phyloP scores from a whole-genome alignment of 108 stramenopile species.

The Skeletonema grethae region DNA sequence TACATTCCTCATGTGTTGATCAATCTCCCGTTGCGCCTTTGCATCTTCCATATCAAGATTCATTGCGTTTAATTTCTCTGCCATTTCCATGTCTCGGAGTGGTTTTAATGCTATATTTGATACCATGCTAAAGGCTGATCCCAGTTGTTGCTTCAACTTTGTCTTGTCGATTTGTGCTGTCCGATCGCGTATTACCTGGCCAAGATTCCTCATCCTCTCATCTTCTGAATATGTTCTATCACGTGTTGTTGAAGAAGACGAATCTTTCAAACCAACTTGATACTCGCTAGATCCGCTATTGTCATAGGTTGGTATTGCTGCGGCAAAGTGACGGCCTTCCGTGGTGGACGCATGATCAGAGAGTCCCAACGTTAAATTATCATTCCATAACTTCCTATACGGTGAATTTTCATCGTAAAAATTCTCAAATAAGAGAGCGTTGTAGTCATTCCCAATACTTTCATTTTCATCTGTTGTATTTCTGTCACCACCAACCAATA shows the following conservation, averaged over 20 bases:
- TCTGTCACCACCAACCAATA: slow-evolving; percentile 27
- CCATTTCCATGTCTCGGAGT: slow-evolving; percentile 30
- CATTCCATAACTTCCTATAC: slow-evolving; percentile 72
- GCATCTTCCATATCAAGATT: slow-evolving; percentile 57
- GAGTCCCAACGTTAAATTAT: slow-evolving; percentile 44
- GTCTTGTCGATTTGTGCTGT: slow-evolving; percentile 24
- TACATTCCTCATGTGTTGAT: slow-evolving; percentile 46
- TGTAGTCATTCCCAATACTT: slow-evolving; percentile 49
- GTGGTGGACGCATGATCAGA: slow-evolving; percentile 5
- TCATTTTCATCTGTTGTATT: background rate
- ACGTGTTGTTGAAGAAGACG: background rate
- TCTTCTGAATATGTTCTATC: background rate
- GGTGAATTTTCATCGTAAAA: slow-evolving; percentile 71
- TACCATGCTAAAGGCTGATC: slow-evolving; percentile 17
- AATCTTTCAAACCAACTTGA: background rate
- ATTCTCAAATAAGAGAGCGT: slow-evolving; percentile 19
- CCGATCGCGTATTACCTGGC: background rate
- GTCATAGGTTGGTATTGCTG: slow-evolving; percentile 15
- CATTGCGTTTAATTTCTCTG: slow-evolving; percentile 40
- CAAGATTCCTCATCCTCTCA: background rate
- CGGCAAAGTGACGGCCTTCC: slow-evolving; percentile 34
- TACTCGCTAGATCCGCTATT: background rate
- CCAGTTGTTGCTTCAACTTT: slow-evolving; percentile 24
- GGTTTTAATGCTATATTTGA: slow-evolving; percentile 2
- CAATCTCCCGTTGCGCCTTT: slow-evolving; percentile 45